Percentiles rank a stretch among this genome's conserved stretches.
phyloP scores from a whole-genome alignment of 2,329 filamentous ascomycete genomes.

The Aspergillus uvarum region DNA sequence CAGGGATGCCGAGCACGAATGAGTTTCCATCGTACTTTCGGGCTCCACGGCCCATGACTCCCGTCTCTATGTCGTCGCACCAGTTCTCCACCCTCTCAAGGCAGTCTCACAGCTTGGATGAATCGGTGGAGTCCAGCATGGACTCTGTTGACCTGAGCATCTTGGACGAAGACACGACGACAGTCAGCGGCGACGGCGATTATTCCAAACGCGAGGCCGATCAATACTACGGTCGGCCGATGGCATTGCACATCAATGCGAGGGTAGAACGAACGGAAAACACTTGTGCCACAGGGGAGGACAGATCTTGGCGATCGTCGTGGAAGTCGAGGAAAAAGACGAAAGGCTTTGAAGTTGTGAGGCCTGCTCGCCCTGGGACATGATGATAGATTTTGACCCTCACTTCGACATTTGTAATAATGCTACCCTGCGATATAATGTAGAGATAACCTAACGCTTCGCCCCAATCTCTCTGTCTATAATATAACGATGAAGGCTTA shows the following conservation, averaged over 20 bases:
- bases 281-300: not conserved
- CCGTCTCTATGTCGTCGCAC: not conserved
- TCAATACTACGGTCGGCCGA: conserved; percentile 6
- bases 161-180: not conserved
- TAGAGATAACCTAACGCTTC: not conserved
- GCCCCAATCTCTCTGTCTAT: no score
- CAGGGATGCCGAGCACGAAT: not conserved
- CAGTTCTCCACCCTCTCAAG: not conserved
- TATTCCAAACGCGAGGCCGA: conserved; percentile 11
- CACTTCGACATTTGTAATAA: no score
- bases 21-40: not conserved
- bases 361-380: not conserved
- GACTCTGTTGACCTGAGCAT: not conserved
- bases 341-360: conserved; percentile 11
- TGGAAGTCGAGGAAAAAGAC: conserved; percentile 4
- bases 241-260: not conserved
- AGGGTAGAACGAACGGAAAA: not conserved
- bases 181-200: not conserved
- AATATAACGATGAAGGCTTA: not conserved
- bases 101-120: not conserved
- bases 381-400: not conserved
- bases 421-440: not conserved
- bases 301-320: not conserved
- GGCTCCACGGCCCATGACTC: not conserved
- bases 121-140: not conserved